A percentile compares a stretch with the other conserved stretches of the same genome.
phyloP scores from a whole-genome alignment of 208 protist genomes.

The Trypanosoma mega region DNA sequence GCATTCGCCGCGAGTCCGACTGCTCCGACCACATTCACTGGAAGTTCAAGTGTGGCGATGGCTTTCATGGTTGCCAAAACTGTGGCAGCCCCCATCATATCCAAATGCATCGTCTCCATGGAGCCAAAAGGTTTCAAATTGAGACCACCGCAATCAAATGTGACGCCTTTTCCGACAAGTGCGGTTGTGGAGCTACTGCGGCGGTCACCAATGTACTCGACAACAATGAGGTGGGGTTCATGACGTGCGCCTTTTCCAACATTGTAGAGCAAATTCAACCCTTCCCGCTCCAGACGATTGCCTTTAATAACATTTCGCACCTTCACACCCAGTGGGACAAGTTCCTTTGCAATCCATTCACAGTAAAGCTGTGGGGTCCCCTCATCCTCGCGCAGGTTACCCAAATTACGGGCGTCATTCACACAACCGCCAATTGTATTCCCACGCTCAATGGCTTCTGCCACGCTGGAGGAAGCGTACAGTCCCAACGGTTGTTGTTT shows the following conservation, averaged over 20 bases:
- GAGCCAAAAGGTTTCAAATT: constrained; percentile 87
- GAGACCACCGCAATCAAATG: constrained; percentile 91
- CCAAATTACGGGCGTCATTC: constrained; percentile 77
- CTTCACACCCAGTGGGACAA: constrained; percentile 40
- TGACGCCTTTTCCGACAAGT: constrained; percentile 91
- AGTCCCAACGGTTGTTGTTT: constrained; percentile 29
- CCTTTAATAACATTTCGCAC: constrained; percentile 57
- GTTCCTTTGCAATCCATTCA: constrained; percentile 58
- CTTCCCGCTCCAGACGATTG: constrained; percentile 43
- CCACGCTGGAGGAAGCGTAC: constrained; percentile 37
- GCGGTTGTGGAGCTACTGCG: constrained; percentile 40
- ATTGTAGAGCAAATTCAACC: constrained; percentile 75
- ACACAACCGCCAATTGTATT: constrained; percentile 69
- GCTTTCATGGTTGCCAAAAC: constrained; percentile 77
- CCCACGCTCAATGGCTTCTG: constrained; percentile 50
- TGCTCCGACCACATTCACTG: constrained; percentile 74
- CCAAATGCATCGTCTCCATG: constrained; percentile 93
- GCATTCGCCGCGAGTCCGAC: constrained; percentile 89
- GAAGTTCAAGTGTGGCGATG: constrained; percentile 53
- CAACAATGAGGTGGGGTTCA: constrained; percentile 70
- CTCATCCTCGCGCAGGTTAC: constrained; percentile 85
- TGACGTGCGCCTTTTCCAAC: constrained; percentile 77
- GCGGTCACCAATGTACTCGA: constrained; percentile 79
- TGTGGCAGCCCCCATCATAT: constrained; percentile 91
- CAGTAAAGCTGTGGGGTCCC: constrained; percentile 72